These are phyloP conservation scores for Diophrys sp. DNA, from an alignment of 73 alveolate species.

Conservation along the genomic window DNA sequence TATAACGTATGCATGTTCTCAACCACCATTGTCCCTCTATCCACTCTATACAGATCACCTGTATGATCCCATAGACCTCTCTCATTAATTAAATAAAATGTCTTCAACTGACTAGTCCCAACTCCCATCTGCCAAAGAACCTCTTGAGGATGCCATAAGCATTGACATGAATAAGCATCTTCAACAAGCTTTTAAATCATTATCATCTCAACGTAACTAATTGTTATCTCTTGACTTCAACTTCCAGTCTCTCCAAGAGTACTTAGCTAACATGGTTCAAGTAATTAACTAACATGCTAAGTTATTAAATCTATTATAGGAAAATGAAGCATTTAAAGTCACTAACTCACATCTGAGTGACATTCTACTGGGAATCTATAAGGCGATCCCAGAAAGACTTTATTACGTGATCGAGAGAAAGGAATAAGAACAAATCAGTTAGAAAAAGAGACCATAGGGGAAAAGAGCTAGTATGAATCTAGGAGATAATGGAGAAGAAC, in stretches of 20 bases:
- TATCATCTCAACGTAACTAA: neutral
- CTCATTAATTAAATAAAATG: too few relatives aligned
- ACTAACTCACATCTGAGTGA: neutral
- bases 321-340: neutral
- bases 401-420: slow-evolving; percentile 8
- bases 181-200: neutral
- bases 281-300: slow-evolving; percentile 60
- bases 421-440: neutral
- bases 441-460: neutral
- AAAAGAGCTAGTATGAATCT: neutral
- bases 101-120: too few relatives aligned
- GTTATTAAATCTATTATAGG: slow-evolving; percentile 28
- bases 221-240: slow-evolving; percentile 2
- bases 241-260: slow-evolving; percentile 18
- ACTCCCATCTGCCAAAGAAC: too few relatives aligned
- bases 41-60: too few relatives aligned
- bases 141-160: neutral
- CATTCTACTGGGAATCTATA: neutral
- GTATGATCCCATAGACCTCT: too few relatives aligned
- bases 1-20: too few relatives aligned
- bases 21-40: too few relatives aligned
- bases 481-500: neutral
- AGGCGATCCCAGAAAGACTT: slow-evolving; percentile 18
- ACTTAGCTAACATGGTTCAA: slow-evolving; percentile 36
- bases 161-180: neutral